Evolutionary conservation across 164 flowering plant genomes (phyloP), one percentile per base, ranked within the genome.

Genomic region (Sextonia rubra): DNA sequence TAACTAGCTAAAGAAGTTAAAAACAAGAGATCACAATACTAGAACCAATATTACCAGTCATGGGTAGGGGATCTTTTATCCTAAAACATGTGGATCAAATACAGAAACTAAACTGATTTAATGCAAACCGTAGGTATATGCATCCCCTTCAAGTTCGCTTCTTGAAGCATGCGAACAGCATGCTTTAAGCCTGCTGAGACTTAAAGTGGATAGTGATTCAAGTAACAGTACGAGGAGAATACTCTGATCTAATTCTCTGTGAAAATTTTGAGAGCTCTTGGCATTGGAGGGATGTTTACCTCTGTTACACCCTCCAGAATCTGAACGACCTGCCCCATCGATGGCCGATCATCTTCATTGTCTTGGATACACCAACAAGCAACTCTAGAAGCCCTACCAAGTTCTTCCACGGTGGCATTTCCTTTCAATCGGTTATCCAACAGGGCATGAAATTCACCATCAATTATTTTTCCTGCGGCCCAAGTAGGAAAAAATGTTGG

Each of bases 331-430:
- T 58, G 66, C 37, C 61, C 76, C 76, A 68, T 68, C 27, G 76
- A 68, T 60, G 76, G 76, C 47, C 76, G 60, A 24, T 68, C 47
- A 12, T 47, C 27, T 44, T 74, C 76, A 12, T 68, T 58, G 47
- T 68, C 76, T 60, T 74, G 76, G 26, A 74, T 61, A 66, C 76
- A 74, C 76, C 76, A 74, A 68, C 66, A 60, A 15, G 67, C 71
- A 15, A 67, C 71, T 64, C 37, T 71, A 24, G 68, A 71, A 71
- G 74, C 74, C 24, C 60, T 44, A 62, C 4, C 9, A 4, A 74
- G 60, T 37, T 74, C 76, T 47, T 60, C 66, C 11, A 18, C 11
- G 22, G 68, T 18, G 4, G n/a, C 52, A 48, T 37, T 47, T 24
- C 76, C 76, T 44, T 74, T 44, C 30, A 74, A 8, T 47, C 65